These are phyloP conservation scores for Coprinopsis marcescibilis DNA, from an alignment of 768 basidiomycete genomes.

Conservation along the genomic window DNA sequence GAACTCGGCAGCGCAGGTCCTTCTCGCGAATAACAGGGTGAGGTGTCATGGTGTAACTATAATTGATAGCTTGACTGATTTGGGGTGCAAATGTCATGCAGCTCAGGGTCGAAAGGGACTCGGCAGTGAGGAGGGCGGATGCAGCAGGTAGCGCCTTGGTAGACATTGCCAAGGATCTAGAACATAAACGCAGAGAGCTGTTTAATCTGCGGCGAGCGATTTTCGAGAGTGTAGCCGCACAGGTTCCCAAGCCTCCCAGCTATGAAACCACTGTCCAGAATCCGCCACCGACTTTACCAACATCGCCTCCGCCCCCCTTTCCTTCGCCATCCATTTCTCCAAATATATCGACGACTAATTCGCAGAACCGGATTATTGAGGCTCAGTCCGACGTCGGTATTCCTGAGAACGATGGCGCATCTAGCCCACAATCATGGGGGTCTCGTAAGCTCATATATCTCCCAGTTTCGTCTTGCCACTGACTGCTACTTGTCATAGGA, in stretches of 20 bases:
- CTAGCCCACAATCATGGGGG: conserved; percentile 5
- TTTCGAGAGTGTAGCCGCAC: conserved; percentile 27
- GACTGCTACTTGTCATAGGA: conserved; percentile 17
- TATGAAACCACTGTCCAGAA: conserved; percentile 19
- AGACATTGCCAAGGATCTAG: conserved; percentile 21
- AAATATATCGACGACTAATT: not conserved
- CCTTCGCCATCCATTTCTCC: too few relatives aligned
- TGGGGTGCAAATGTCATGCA: too few relatives aligned
- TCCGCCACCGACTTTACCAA: not conserved
- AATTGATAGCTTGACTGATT: conserved; percentile 1
- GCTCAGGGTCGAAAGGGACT: conserved; percentile 28
- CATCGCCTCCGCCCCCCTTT: conserved; percentile 2
- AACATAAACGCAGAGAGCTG: conserved; percentile 22
- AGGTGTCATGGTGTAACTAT: conserved; percentile 7
- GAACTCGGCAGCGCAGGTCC: conserved; percentile 29
- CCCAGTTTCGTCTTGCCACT: not conserved
- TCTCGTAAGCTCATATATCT: conserved; percentile 8
- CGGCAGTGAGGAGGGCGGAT: conserved; percentile 25
- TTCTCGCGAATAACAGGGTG: conserved; percentile 30
- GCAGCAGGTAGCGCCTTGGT: conserved; percentile 23
- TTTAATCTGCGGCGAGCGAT: conserved; percentile 26
- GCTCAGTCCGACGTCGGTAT: not conserved
- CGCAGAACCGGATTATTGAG: too few relatives aligned
- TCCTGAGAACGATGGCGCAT: not conserved
- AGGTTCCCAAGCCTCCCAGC: conserved; percentile 24